Evolutionary conservation across 129 eudicot genomes (phyloP).

Genomic region (Scalesia atractyloides): DNA sequence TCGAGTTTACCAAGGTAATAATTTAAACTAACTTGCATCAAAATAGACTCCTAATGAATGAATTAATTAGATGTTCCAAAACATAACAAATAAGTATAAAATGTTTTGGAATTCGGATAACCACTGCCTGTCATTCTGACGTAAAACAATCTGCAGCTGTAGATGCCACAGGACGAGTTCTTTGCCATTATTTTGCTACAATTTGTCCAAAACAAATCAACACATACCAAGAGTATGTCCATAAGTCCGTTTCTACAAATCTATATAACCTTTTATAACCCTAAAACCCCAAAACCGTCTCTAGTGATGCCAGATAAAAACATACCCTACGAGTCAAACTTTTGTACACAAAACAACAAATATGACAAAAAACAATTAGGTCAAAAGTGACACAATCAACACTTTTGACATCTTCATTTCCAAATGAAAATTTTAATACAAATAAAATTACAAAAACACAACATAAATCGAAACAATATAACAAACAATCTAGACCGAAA

Average conservation of each 20-base stretch:
- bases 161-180: slow-evolving; percentile 36
- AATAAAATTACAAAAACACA: background rate
- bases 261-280: no score
- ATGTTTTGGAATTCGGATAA: background rate
- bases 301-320: no score
- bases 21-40: slow-evolving; percentile 8
- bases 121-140: slow-evolving; percentile 52
- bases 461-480: slow-evolving; percentile 1
- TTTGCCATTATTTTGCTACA: slow-evolving; percentile 45
- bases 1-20: slow-evolving; percentile 12
- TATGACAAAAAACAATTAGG: no score
- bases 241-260: background rate
- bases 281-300: no score
- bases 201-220: slow-evolving; percentile 41
- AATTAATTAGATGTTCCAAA: slow-evolving; percentile 9
- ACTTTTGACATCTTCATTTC: no score
- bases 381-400: no score
- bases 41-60: background rate
- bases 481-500: slow-evolving; percentile 7
- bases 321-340: no score
- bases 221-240: slow-evolving; percentile 11
- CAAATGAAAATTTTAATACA: no score
- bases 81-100: slow-evolving; percentile 10
- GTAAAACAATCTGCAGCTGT: slow-evolving; percentile 38
- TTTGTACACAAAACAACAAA: no score